These are phyloP conservation scores for Kalmusia sp. DNA, from an alignment of 2,329 filamentous ascomycete species.

Conservation along the genomic window DNA sequence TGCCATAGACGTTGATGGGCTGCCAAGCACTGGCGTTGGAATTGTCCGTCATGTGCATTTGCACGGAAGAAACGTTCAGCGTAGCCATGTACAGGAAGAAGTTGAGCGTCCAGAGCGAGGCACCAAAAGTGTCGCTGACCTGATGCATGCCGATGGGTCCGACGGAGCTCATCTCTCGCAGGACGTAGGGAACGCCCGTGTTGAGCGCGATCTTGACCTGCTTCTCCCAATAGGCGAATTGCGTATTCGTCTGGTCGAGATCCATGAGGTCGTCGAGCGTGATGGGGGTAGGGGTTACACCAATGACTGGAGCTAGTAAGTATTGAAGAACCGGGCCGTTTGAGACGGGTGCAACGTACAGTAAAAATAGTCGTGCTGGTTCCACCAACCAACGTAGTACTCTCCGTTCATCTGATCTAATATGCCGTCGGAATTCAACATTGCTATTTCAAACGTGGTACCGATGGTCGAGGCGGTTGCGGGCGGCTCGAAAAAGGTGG, in stretches of 20 bases:
- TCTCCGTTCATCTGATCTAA: constrained; percentile 44
- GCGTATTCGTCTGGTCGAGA: constrained; percentile 54
- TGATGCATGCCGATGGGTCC: constrained; percentile 56
- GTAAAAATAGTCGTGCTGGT: constrained; percentile 63
- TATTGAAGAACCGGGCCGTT: not conserved
- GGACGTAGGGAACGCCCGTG: constrained; percentile 55
- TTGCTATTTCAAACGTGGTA: constrained; percentile 56
- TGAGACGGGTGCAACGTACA: constrained; percentile 32
- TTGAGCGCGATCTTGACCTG: constrained; percentile 52
- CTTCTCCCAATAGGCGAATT: constrained; percentile 56
- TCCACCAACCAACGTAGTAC: constrained; percentile 54
- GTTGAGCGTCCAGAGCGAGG: constrained; percentile 61
- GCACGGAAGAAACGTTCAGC: constrained; percentile 56
- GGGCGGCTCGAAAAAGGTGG: constrained; percentile 58
- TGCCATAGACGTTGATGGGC: constrained; percentile 51
- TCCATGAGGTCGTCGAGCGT: constrained; percentile 55
- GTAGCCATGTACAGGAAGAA: constrained; percentile 59
- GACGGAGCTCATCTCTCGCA: constrained; percentile 60
- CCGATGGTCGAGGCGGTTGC: constrained; percentile 59
- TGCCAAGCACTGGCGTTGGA: constrained; percentile 60
- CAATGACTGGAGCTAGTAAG: constrained; percentile 48
- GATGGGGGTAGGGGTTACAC: constrained; percentile 52
- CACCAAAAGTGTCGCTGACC: constrained; percentile 58
- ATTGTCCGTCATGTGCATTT: constrained; percentile 64
- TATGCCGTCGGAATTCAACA: constrained; percentile 52